Conservation (phyloP, 2,329 filamentous ascomycete genomes). For the Daldinia eschscholtzii region DNA sequence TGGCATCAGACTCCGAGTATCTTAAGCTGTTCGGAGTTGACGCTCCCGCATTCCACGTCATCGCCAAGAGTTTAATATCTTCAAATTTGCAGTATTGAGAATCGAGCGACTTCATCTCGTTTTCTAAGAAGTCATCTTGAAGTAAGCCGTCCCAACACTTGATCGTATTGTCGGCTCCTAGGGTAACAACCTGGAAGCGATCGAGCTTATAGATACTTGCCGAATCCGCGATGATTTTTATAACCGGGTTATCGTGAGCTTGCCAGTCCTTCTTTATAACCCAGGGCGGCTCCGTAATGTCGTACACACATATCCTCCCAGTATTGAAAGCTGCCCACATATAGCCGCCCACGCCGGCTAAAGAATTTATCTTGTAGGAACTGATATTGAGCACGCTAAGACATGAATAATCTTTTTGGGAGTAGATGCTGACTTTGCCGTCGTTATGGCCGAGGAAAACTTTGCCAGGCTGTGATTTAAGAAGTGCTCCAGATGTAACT, state of each 20-base stretch:
- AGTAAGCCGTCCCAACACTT: slow-evolving; percentile 92
- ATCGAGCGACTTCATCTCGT: slow-evolving; percentile 86
- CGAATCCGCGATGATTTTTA: slow-evolving; percentile 80
- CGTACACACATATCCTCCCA: slow-evolving; percentile 93
- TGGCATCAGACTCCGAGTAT: slow-evolving; percentile 75
- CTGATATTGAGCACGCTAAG: slow-evolving; percentile 87
- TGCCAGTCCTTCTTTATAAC: slow-evolving; percentile 93
- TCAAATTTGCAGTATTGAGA: slow-evolving; percentile 87
- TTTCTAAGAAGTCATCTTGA: slow-evolving; percentile 94
- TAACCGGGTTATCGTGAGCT: slow-evolving; percentile 86
- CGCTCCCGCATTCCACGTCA: slow-evolving; percentile 99
- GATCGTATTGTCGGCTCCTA: slow-evolving; percentile 88
- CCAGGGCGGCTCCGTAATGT: slow-evolving; percentile 87
- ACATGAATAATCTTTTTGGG: slow-evolving; percentile 79
- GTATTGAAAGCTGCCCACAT: slow-evolving; percentile 97
- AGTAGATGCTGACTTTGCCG: slow-evolving; percentile 95
- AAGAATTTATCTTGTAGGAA: slow-evolving; percentile 92
- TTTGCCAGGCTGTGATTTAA: slow-evolving; percentile 79
- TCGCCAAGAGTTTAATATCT: slow-evolving; percentile 80
- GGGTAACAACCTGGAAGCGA: slow-evolving; percentile 83
- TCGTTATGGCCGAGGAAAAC: slow-evolving; percentile 94
- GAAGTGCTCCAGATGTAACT: slow-evolving; percentile 83
- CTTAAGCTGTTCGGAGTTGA: slow-evolving; percentile 87
- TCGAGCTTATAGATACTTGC: slow-evolving; percentile 89
- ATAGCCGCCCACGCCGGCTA: slow-evolving; percentile 83